These are phyloP conservation scores for Aquilaria yunnanensis DNA, from an alignment of 345 rosid species.

Conservation along the genomic window DNA sequence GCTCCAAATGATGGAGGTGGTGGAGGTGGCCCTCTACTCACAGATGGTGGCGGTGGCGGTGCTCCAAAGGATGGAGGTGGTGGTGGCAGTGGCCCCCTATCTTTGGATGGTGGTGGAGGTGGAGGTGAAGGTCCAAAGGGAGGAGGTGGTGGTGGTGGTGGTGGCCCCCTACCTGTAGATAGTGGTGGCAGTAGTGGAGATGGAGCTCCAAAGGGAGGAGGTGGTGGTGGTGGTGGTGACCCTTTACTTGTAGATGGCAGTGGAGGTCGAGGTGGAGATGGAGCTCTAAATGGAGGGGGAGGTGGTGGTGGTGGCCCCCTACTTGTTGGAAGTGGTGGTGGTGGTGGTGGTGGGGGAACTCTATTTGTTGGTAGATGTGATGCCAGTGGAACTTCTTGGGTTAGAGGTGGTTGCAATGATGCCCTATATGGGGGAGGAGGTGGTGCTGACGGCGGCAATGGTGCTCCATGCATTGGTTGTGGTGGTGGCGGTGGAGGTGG, in stretches of 20 bases:
- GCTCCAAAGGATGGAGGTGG: constrained; percentile 33
- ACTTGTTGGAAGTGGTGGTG: constrained; percentile 19
- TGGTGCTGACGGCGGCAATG: constrained; percentile 28
- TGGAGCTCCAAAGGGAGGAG: constrained; percentile 13
- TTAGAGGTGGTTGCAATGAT: constrained; percentile 23
- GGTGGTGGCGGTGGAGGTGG: constrained; percentile 12
- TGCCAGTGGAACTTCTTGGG: constrained; percentile 2
- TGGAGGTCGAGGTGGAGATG: constrained; percentile 29
- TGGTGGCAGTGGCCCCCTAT: constrained; percentile 41
- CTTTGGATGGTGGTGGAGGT: constrained; percentile 37
- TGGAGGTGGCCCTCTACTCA: constrained; percentile 34
- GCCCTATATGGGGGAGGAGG: constrained; percentile 18
- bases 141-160: constrained; percentile 46
- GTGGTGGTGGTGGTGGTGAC: constrained; percentile 32
- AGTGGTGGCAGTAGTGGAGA: constrained; percentile 37
- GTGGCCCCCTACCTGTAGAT: constrained; percentile 6
- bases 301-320: constrained; percentile 21
- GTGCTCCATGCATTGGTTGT: constrained; percentile 4
- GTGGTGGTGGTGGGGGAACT: constrained; percentile 20
- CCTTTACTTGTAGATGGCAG: constrained; percentile 6
- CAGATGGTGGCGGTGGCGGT: constrained; percentile 37
- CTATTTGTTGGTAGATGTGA: constrained; percentile 20
- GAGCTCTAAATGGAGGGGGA: constrained; percentile 7
- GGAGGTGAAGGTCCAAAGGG: constrained; percentile 28
- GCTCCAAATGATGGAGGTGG: constrained; percentile 29